A percentile compares a stretch with the other conserved stretches of the same genome.
Evolutionary conservation across 371 early-diverging fungal genomes (phyloP).

Genomic region (Lichtheimia ornata): DNA sequence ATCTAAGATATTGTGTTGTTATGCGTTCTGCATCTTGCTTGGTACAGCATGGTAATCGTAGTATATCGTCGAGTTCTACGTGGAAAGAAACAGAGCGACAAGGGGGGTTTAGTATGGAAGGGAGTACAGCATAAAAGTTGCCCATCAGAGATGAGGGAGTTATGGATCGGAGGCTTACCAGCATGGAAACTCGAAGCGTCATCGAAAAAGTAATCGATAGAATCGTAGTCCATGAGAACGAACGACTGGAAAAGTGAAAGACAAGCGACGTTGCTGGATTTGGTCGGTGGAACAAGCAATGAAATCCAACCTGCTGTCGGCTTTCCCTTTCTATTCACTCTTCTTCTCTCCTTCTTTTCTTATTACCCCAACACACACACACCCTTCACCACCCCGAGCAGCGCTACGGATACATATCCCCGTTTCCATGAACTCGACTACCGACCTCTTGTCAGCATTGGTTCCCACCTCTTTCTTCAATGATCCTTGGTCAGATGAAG

Average conservation of each 20-base stretch:
- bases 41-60: constrained; percentile 36
- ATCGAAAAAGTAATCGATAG: constrained; percentile 50
- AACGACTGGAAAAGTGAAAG: constrained; percentile 7
- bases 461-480: not conserved
- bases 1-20: constrained; percentile 39
- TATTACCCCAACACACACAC: no score
- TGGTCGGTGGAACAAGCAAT: not conserved
- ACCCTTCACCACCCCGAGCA: no score
- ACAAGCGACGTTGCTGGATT: constrained; percentile 5
- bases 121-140: not conserved
- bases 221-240: constrained; percentile 24
- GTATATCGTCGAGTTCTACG: constrained; percentile 52
- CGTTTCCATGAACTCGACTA: no score
- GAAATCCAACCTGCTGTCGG: constrained; percentile 1
- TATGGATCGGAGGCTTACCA: constrained; percentile 27
- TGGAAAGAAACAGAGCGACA: not conserved
- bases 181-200: constrained; percentile 48
- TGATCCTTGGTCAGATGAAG: constrained; percentile 54
- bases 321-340: not conserved
- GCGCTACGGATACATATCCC: no score
- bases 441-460: no score
- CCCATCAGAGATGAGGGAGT: no score
- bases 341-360: not conserved
- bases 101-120: no score
- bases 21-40: constrained; percentile 39